Conservation (phyloP, 306 rosid species). For the Inga laurina region DNA sequence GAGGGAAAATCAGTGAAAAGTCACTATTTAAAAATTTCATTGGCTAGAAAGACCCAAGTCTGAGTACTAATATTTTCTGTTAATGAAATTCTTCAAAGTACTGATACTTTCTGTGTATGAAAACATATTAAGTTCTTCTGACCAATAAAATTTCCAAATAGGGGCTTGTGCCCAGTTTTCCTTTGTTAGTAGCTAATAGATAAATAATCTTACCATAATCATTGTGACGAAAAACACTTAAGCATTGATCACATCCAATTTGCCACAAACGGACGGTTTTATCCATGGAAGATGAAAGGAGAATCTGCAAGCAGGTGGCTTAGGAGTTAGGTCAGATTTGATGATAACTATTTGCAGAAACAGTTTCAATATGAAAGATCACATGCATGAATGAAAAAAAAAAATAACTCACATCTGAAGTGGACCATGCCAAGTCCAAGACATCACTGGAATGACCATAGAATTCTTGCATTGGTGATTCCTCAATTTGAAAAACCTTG, state of each 20-base stretch:
- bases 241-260: slow-evolving; percentile 60
- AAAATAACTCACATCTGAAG: slow-evolving; percentile 69
- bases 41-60: too few species aligned
- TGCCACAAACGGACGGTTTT: slow-evolving; percentile 85
- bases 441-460: slow-evolving; percentile 78
- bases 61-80: too few species aligned
- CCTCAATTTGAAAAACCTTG: slow-evolving; percentile 68
- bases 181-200: background rate
- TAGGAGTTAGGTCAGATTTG: slow-evolving; percentile 19
- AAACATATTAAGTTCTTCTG: too few species aligned
- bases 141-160: too few species aligned
- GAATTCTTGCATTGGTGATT: slow-evolving; percentile 67
- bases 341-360: background rate
- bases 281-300: slow-evolving; percentile 93
- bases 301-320: slow-evolving; percentile 56
- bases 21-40: too few species aligned
- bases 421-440: slow-evolving; percentile 93
- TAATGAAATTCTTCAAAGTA: too few species aligned
- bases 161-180: too few species aligned
- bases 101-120: too few species aligned
- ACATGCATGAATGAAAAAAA: background rate
- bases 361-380: background rate
- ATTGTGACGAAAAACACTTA: slow-evolving; percentile 63
- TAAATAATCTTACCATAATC: slow-evolving; percentile 61
- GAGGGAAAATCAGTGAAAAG: too few species aligned